Evolutionary conservation across 2,329 filamentous ascomycete genomes (phyloP).

Genomic region (Aspergillus pseudoterreus): DNA sequence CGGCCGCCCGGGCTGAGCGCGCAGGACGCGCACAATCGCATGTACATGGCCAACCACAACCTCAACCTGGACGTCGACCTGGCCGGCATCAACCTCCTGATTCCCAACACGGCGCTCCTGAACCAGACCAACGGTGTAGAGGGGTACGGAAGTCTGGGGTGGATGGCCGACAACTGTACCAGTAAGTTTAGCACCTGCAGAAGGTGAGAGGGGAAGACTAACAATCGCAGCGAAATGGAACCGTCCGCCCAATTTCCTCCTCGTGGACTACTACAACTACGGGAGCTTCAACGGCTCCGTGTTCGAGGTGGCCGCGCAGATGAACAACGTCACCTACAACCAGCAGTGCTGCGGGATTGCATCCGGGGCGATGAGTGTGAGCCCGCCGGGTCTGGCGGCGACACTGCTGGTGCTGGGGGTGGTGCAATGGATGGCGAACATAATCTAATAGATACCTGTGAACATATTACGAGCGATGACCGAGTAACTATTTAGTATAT

Average conservation of each 20-base stretch:
- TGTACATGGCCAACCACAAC: constrained; percentile 90
- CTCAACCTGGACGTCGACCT: constrained; percentile 74
- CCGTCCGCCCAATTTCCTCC: constrained; percentile 69
- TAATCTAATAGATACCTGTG: constrained; percentile 21
- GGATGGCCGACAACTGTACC: constrained; percentile 61
- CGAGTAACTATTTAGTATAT: not conserved
- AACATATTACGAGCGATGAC: constrained; percentile 1
- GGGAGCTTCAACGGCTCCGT: constrained; percentile 68
- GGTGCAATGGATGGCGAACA: constrained; percentile 19
- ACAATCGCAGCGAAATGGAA: constrained; percentile 46
- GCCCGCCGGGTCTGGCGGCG: constrained; percentile 17
- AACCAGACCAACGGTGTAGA: constrained; percentile 68
- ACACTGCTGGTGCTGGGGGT: constrained; percentile 20
- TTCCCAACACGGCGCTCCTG: constrained; percentile 67
- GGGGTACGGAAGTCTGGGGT: constrained; percentile 64
- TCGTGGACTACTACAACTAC: constrained; percentile 82
- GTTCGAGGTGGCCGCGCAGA: constrained; percentile 66
- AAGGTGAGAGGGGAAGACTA: constrained; percentile 8
- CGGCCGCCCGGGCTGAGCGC: constrained; percentile 65
- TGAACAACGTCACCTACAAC: constrained; percentile 70
- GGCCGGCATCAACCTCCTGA: constrained; percentile 60
- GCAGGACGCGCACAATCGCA: constrained; percentile 54
- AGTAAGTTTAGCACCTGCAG: constrained; percentile 27
- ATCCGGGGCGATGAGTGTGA: constrained; percentile 23
- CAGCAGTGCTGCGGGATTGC: constrained; percentile 36